Percentiles rank a stretch among this genome's conserved stretches.
phyloP scores from a whole-genome alignment of 352 stramenopile genomes.

The Phytophthora pini region DNA sequence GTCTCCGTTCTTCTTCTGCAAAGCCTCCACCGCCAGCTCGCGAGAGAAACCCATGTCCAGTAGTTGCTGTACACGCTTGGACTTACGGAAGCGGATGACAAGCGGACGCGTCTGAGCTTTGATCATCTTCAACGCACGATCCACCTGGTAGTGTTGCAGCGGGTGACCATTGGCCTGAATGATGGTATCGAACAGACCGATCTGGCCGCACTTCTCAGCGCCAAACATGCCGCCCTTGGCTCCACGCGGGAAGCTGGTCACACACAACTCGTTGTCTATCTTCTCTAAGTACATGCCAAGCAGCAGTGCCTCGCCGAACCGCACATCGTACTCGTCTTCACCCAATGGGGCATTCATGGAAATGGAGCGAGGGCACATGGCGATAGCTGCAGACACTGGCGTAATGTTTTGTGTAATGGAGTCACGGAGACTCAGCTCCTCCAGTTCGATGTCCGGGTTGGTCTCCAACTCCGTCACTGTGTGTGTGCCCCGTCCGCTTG shows the following conservation, averaged over 20 bases:
- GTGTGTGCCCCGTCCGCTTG: conserved; percentile 15
- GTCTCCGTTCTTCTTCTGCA: conserved; percentile 61
- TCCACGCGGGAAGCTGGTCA: conserved; percentile 78
- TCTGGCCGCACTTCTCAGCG: conserved; percentile 80
- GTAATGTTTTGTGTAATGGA: conserved; percentile 78
- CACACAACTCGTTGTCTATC: conserved; percentile 73
- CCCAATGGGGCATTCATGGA: conserved; percentile 67
- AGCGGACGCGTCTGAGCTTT: conserved; percentile 80
- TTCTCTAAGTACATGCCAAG: conserved; percentile 87
- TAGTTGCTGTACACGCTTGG: conserved; percentile 66
- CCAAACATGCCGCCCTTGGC: conserved; percentile 72
- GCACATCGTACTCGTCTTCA: conserved; percentile 79
- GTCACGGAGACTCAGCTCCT: conserved; percentile 52
- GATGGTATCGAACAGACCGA: conserved; percentile 73
- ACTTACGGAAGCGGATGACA: conserved; percentile 79
- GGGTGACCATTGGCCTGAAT: conserved; percentile 84
- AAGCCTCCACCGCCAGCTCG: conserved; percentile 55
- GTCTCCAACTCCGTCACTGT: conserved; percentile 55
- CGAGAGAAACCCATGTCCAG: conserved; percentile 78
- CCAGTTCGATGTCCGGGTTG: conserved; percentile 61
- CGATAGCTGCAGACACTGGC: conserved; percentile 77
- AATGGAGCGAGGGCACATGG: conserved; percentile 79
- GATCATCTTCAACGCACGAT: conserved; percentile 87
- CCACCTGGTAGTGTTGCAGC: conserved; percentile 83
- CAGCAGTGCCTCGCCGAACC: conserved; percentile 73